Percentiles rank a stretch among this genome's conserved stretches.
These are phyloP conservation scores for Limnanthes douglasii DNA, from an alignment of 345 rosid species.

Conservation along the genomic window DNA sequence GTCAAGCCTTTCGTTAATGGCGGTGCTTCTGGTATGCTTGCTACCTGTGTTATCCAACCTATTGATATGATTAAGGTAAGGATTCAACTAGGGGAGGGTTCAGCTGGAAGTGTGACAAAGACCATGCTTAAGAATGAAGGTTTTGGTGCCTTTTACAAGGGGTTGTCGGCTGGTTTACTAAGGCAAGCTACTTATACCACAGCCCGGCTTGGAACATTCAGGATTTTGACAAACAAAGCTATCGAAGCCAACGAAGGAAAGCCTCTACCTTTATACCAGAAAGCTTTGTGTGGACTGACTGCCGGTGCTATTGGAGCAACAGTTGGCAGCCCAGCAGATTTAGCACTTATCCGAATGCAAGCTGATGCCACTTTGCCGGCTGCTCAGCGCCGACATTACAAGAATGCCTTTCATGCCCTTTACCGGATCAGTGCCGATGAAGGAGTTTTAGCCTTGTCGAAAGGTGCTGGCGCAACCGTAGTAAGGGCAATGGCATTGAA, in stretches of 20 bases:
- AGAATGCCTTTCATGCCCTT: conserved; percentile 93
- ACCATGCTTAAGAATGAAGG: conserved; percentile 85
- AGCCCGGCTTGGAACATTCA: conserved; percentile 95
- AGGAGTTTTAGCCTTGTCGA: conserved; percentile 95
- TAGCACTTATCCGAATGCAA: conserved; percentile 98
- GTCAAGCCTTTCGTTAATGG: conserved; percentile 94
- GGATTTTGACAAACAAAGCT: conserved; percentile 87
- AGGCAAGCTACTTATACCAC: conserved; percentile 99
- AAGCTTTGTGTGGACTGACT: conserved; percentile 94
- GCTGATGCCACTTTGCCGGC: conserved; percentile 91
- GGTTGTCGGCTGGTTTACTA: conserved; percentile 81
- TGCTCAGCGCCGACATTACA: conserved; percentile 86
- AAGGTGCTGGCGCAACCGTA: conserved; percentile 99
- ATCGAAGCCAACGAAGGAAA: conserved; percentile 83
- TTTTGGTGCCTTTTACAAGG: conserved; percentile 90
- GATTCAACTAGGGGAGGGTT: conserved; percentile 95
- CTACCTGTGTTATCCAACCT: conserved; percentile 97
- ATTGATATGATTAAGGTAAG: conserved; percentile 99
- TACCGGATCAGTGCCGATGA: conserved; percentile 70
- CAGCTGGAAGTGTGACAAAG: conserved; percentile 59
- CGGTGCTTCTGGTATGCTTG: conserved; percentile 96
- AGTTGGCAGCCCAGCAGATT: conserved; percentile 91
- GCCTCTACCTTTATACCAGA: conserved; percentile 95
- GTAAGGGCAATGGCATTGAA: conserved; percentile 99
- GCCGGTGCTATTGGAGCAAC: conserved; percentile 98